Conservation (phyloP, 768 basidiomycete species). For the Boletus subcaerulescens region DNA sequence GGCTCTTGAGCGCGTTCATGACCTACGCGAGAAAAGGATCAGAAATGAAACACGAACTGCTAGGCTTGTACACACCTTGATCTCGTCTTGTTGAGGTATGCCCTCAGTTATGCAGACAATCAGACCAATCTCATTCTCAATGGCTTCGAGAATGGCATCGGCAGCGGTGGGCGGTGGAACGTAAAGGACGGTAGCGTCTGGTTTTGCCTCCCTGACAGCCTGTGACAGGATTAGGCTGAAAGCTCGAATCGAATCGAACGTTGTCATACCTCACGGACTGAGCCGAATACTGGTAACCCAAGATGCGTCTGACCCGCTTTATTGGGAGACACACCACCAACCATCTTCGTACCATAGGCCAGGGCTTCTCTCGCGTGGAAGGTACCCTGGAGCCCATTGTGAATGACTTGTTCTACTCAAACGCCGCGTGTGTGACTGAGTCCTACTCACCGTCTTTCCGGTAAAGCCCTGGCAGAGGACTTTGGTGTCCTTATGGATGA, state of each 20-base stretch:
- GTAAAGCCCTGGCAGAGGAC: slow-evolving; percentile 92
- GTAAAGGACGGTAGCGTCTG: slow-evolving; percentile 95
- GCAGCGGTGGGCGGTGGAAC: slow-evolving; percentile 96
- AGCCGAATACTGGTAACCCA: slow-evolving; percentile 91
- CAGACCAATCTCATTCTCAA: slow-evolving; percentile 94
- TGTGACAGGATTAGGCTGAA: slow-evolving; percentile 30
- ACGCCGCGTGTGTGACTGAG: neutral
- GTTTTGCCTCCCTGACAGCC: slow-evolving; percentile 84
- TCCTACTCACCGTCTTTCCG: slow-evolving; percentile 79
- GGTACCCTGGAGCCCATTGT: slow-evolving; percentile 61
- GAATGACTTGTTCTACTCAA: neutral
- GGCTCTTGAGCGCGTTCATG: slow-evolving; percentile 89
- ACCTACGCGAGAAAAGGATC: slow-evolving; percentile 47
- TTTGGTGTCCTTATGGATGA: slow-evolving; percentile 91
- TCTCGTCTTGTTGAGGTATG: slow-evolving; percentile 96
- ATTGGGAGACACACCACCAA: slow-evolving; percentile 95
- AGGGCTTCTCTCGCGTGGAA: slow-evolving; percentile 95
- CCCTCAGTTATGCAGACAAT: slow-evolving; percentile 99
- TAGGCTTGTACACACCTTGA: slow-evolving; percentile 53
- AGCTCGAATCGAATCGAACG: neutral
- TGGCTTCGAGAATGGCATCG: slow-evolving; percentile 97
- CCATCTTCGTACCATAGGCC: slow-evolving; percentile 95
- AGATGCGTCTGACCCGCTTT: slow-evolving; percentile 96
- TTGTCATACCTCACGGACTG: slow-evolving; percentile 74
- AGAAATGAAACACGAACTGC: neutral